phyloP scores from a whole-genome alignment of 2,329 filamentous ascomycete genomes.

The Scorias spongiosa region DNA sequence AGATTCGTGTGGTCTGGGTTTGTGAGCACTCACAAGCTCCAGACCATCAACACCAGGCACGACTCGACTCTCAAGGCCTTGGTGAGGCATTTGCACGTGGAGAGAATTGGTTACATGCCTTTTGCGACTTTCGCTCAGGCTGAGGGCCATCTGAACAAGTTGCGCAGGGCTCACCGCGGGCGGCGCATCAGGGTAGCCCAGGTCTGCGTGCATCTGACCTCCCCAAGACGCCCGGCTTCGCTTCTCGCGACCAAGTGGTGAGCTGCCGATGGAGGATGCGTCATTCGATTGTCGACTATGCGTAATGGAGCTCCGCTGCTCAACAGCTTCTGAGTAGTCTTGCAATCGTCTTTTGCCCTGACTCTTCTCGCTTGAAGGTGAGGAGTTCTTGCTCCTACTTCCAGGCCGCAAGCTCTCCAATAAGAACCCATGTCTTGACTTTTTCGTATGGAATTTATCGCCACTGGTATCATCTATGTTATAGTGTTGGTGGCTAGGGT shows the following conservation, averaged over 20 bases:
- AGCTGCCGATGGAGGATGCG: slow-evolving; percentile 11
- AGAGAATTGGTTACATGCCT: slow-evolving; percentile 44
- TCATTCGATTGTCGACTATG: background rate
- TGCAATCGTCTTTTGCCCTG: background rate
- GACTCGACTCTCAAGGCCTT: slow-evolving; percentile 29
- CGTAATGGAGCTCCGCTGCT: background rate
- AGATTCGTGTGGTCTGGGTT: background rate
- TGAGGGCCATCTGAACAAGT: slow-evolving; percentile 85
- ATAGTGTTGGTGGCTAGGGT: background rate
- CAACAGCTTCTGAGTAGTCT: background rate
- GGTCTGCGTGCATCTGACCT: slow-evolving; percentile 2
- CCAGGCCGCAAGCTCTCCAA: background rate
- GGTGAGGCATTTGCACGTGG: slow-evolving; percentile 34
- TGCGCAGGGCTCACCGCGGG: slow-evolving; percentile 66
- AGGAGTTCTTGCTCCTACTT: background rate
- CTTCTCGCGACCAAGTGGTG: slow-evolving; percentile 14
- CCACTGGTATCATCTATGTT: background rate
- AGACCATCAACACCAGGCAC: slow-evolving; percentile 26
- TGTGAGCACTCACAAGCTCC: slow-evolving; percentile 15
- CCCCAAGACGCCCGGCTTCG: slow-evolving; percentile 1
- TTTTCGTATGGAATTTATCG: background rate
- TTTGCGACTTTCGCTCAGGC: slow-evolving; percentile 65
- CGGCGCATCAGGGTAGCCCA: background rate
- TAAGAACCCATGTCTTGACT: background rate
- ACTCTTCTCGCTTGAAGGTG: background rate